phyloP scores from a whole-genome alignment of 257 asterid genomes.

The Fraxinus quadrangulata region DNA sequence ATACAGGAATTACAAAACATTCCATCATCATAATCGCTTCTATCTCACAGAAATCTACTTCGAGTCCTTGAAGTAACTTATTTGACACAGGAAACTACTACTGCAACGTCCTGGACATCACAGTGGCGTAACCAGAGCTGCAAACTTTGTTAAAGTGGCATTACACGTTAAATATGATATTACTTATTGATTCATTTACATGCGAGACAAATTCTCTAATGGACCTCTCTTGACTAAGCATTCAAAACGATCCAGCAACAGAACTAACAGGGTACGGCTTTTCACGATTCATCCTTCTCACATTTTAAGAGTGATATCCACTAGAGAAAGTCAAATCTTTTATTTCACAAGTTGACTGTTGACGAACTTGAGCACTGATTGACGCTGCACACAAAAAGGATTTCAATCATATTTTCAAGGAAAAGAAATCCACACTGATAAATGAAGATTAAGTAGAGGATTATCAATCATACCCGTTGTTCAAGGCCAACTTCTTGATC shows the following conservation, averaged over 20 bases:
- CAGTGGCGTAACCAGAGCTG: not conserved
- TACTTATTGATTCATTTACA: not conserved
- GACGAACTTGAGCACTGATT: constrained; percentile 73
- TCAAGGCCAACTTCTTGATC: constrained; percentile 61
- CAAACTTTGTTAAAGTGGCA: not conserved
- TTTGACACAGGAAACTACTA: not conserved
- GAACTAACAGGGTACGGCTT: not conserved
- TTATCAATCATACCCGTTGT: constrained; percentile 54
- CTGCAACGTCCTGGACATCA: not conserved
- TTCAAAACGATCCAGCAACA: not conserved
- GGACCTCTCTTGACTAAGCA: not conserved
- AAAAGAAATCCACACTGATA: not conserved
- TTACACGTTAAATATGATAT: too few species aligned
- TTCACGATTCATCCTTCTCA: not conserved
- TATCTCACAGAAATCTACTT: not conserved
- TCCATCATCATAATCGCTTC: not conserved
- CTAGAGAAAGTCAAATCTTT: constrained; percentile 13
- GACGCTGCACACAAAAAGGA: constrained; percentile 58
- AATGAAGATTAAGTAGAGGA: not conserved
- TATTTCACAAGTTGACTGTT: constrained; percentile 53
- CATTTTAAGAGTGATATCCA: not conserved
- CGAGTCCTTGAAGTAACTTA: not conserved
- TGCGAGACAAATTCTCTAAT: not conserved
- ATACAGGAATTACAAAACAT: not conserved
- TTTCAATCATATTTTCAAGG: constrained; percentile 16